phyloP scores from a whole-genome alignment of 495 filamentous ascomycete genomes.

The Chaetomium fimeti region DNA sequence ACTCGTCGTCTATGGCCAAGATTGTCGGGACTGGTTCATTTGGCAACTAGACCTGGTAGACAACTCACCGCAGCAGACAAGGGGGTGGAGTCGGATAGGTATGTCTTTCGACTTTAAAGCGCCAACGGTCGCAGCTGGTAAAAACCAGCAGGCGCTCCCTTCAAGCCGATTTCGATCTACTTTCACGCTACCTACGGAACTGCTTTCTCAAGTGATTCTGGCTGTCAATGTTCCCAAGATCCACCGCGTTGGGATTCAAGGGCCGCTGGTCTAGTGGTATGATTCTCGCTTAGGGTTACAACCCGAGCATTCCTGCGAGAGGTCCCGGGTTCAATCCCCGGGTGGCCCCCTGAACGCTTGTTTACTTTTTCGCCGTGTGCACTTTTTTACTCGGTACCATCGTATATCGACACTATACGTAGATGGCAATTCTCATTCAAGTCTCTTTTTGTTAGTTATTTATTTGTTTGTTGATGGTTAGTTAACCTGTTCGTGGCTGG shows the following conservation, averaged over 20 bases:
- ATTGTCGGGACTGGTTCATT: no score
- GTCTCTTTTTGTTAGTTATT: background rate
- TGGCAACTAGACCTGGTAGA: no score
- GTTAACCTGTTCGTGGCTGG: no score
- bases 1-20: no score
- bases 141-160: no score
- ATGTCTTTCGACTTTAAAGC: no score
- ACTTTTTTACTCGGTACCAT: background rate
- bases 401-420: no score
- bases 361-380: background rate
- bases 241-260: constrained; percentile 20
- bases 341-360: constrained; percentile 27
- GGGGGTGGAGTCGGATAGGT: no score
- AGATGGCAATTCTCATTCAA: no score
- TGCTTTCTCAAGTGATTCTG: constrained; percentile 6
- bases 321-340: constrained; percentile 31
- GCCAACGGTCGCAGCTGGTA: background rate
- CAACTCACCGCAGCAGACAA: no score
- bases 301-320: constrained; percentile 25
- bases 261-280: constrained; percentile 33
- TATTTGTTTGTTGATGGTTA: no score
- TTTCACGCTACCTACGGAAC: background rate
- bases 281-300: constrained; percentile 30
- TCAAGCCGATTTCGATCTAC: background rate
- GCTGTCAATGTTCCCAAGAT: constrained; percentile 8